Base-by-base conservation (phyloP, 768 basidiomycete genomes). In the Chiua virens region DNA sequence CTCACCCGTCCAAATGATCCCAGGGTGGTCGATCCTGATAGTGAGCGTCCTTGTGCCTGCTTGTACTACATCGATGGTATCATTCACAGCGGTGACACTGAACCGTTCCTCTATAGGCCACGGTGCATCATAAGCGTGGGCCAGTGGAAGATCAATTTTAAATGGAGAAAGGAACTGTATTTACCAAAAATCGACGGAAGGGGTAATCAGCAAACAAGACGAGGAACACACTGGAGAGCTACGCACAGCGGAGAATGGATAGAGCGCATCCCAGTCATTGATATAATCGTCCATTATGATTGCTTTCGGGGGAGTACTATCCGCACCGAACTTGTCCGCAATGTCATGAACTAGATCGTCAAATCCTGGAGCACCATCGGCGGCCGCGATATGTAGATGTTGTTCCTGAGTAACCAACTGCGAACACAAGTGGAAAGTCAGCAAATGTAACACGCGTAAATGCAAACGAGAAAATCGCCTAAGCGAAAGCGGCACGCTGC, bases 201-300 rank as follows among this genome's bases (percentile, higher is more conserved):
- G n/a, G 5, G 15, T 14, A 13, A 27, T 30, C 18, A 53, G 23
- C 23, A 27, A 50, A 18, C 23, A 18, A 22, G 17, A 34, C 2
- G 20, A 41, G 27, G 23, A 23, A 9, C 30, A 39, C 0, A 2
- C 9, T 18, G 21, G 11, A 0, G 30, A 20, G 23, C 10, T 8
- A 41, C 82, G 32, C 58, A 89, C 90, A 38, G 83, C 73, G 3
- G 87, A 87, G 68, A 91, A 89, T 14, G 89, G 89, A 65, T 87
- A 92, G 35, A 95, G 62, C 2, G 83, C 73, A 66, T 96, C 92
- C 93, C 94, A 98, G 59, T 97, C 92, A 15, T 81, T 71, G 57
- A 92, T 94, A 62, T 85, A 78, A 50, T 89, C 84, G 53, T 89
- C 78, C 79, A 92, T 86, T 3, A 74, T 64, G 8, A 87, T 76